Base-by-base conservation (phyloP, 768 basidiomycete genomes). In the Mycena chlorophos region DNA sequence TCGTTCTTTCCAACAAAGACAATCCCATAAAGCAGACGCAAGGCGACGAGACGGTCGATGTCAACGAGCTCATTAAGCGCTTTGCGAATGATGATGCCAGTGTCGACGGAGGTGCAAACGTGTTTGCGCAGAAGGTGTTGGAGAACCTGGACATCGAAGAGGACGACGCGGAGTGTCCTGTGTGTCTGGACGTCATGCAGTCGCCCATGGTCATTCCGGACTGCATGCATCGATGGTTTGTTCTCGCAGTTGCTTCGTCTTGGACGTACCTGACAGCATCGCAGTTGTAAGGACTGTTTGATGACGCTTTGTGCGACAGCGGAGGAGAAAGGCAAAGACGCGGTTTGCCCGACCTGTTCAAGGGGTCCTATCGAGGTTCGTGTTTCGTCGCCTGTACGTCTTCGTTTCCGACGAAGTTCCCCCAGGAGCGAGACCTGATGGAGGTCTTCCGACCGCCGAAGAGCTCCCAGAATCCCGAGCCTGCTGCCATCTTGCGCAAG, bases 241-340 rank as follows among this genome's bases (percentile, higher is more conserved):
- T 68, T n/a, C n/a, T n/a, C n/a, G 20, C n/a, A n/a, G n/a, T n/a
- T n/a, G n/a, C n/a, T 8, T 20, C 17, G 20, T n/a, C n/a, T n/a
- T n/a, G n/a, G n/a, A n/a, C n/a, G n/a, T n/a, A n/a, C n/a, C 6
- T 55, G 6, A 19, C 31, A 47, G 31, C 25, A 27, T 27, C 16
- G 26, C 65, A 89, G 92, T 56, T 98, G 95, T 69, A 96, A 91
- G 69, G 91, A 94, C 60, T 98, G 95, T 64, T 89, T 95, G 22
- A 69, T 91, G 17, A 80, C 85, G 10, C 88, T 85, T 63, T 77
- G 97, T 25, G 80, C 82, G 19, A 78, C 78, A 10, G 85, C 87
- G 60, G 80, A 86, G 50, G 86, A 88, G 63, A 84, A 82, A 56
- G 83, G 78, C 3, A 86, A 92, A 64, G 78, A 85, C 45, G 81